Conservation (phyloP, 2,329 filamentous ascomycete genomes). For the Arthrobotrys conoides region DNA sequence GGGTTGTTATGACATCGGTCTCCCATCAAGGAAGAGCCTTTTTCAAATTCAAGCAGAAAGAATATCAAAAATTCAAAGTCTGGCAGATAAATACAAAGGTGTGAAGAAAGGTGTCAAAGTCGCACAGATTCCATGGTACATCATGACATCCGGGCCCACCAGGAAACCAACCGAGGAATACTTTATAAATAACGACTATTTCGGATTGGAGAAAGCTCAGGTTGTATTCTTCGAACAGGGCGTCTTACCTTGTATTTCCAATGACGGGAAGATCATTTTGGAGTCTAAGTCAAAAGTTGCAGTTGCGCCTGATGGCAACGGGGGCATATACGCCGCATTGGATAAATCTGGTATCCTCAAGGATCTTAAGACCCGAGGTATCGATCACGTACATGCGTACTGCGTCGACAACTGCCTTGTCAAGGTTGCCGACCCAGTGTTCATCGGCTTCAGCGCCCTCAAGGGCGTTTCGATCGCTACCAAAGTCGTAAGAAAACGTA, state of each 20-base stretch:
- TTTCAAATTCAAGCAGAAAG: conserved; percentile 98
- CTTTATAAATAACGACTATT: conserved; percentile 90
- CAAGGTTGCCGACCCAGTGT: conserved; percentile 95
- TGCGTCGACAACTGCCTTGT: conserved; percentile 99
- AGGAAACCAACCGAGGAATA: conserved; percentile 91
- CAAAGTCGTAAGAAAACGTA: conserved; percentile 98
- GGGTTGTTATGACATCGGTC: conserved; percentile 95
- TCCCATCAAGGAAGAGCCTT: conserved; percentile 91
- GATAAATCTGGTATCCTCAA: conserved; percentile 82
- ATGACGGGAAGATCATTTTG: conserved; percentile 96
- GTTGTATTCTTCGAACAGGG: conserved; percentile 91
- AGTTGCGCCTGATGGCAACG: conserved; percentile 96
- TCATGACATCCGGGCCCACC: conserved; percentile 98
- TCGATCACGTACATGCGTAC: conserved; percentile 96
- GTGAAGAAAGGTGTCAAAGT: conserved; percentile 68
- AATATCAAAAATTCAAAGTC: conserved; percentile 88
- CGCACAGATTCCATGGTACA: conserved; percentile 92
- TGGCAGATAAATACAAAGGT: conserved; percentile 75
- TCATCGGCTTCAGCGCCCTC: conserved; percentile 91
- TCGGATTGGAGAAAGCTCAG: conserved; percentile 87
- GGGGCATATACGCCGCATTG: conserved; percentile 94
- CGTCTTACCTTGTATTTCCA: conserved; percentile 94
- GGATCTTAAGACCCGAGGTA: conserved; percentile 89
- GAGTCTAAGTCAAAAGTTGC: conserved; percentile 91
- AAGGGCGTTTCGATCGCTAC: conserved; percentile 95